Conservation (phyloP, 371 early-diverging fungal species). For the Lichtheimia hyalospora region DNA sequence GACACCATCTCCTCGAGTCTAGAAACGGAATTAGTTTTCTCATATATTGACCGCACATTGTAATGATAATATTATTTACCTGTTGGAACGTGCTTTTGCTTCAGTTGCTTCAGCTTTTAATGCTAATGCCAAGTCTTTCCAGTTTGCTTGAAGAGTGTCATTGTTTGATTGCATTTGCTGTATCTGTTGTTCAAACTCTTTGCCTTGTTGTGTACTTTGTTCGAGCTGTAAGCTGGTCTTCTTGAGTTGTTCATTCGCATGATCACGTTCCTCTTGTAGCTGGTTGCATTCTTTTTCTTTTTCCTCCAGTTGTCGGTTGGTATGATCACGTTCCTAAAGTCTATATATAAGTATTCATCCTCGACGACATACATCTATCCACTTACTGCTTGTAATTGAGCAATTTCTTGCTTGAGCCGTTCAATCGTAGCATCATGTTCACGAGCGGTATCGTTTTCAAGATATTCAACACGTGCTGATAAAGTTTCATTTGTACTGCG, state of each 20-base stretch:
- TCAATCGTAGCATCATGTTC: neutral
- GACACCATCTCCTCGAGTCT: slow-evolving; percentile 3
- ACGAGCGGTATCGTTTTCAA: slow-evolving; percentile 21
- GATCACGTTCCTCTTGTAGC: too few species aligned
- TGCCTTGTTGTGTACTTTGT: too few species aligned
- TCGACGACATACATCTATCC: too few species aligned
- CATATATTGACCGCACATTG: neutral
- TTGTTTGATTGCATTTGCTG: neutral
- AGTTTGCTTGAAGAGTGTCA: slow-evolving; percentile 4
- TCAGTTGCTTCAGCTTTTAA: slow-evolving; percentile 4
- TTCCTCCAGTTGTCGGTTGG: too few species aligned
- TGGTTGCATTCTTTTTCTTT: too few species aligned
- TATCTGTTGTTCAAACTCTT: neutral
- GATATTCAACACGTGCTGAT: slow-evolving; percentile 52
- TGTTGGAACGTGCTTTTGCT: slow-evolving; percentile 3
- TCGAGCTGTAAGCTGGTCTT: too few species aligned
- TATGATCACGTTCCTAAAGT: too few species aligned
- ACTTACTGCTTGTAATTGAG: too few species aligned
- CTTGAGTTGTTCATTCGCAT: too few species aligned
- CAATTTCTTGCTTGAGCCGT: neutral
- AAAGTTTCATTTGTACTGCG: slow-evolving; percentile 34
- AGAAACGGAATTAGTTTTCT: too few species aligned
- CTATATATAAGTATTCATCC: too few species aligned
- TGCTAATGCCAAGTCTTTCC: slow-evolving; percentile 3
- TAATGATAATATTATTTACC: slow-evolving; percentile 3